A percentile compares a stretch with the other conserved stretches of the same genome.
These are phyloP conservation scores for Hypoxylon cercidicola DNA, from an alignment of 495 filamentous ascomycete species.

Conservation along the genomic window DNA sequence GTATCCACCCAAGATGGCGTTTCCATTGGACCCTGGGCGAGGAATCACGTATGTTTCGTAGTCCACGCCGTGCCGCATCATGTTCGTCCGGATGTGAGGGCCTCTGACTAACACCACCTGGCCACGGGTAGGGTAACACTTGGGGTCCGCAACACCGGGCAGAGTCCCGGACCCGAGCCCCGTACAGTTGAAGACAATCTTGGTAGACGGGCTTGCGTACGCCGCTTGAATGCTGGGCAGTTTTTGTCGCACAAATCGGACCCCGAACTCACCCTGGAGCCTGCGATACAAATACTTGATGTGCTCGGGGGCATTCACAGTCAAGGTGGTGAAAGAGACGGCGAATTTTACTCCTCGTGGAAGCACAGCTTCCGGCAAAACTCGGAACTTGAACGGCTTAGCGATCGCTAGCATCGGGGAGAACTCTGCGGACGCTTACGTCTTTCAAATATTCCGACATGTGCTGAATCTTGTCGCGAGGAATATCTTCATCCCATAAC, in stretches of 20 bases:
- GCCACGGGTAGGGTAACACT: slow-evolving; percentile 50
- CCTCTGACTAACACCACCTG: slow-evolving; percentile 55
- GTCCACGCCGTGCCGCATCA: slow-evolving; percentile 49
- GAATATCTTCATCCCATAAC: slow-evolving; percentile 47
- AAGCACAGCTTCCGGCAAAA: slow-evolving; percentile 35
- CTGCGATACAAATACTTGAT: slow-evolving; percentile 31
- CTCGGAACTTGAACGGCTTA: slow-evolving; percentile 5
- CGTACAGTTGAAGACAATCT: slow-evolving; percentile 49
- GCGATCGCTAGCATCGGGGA: background rate
- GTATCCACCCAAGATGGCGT: slow-evolving; percentile 47
- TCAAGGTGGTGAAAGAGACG: slow-evolving; percentile 46
- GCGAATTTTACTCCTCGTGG: slow-evolving; percentile 44
- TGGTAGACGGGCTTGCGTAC: slow-evolving; percentile 39
- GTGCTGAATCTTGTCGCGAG: slow-evolving; percentile 43
- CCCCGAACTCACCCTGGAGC: slow-evolving; percentile 29
- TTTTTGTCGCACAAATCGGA: slow-evolving; percentile 41
- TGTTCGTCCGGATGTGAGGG: slow-evolving; percentile 42
- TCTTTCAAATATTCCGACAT: slow-evolving; percentile 48
- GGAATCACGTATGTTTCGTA: slow-evolving; percentile 53
- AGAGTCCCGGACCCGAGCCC: slow-evolving; percentile 41
- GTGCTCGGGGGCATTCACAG: slow-evolving; percentile 47
- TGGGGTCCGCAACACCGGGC: slow-evolving; percentile 42
- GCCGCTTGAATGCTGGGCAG: slow-evolving; percentile 37
- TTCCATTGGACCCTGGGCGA: slow-evolving; percentile 46
- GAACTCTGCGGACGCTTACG: slow-evolving; percentile 13